Base-by-base conservation (phyloP, 1,284 basidiomycete genomes). In the Malassezia furfur region DNA sequence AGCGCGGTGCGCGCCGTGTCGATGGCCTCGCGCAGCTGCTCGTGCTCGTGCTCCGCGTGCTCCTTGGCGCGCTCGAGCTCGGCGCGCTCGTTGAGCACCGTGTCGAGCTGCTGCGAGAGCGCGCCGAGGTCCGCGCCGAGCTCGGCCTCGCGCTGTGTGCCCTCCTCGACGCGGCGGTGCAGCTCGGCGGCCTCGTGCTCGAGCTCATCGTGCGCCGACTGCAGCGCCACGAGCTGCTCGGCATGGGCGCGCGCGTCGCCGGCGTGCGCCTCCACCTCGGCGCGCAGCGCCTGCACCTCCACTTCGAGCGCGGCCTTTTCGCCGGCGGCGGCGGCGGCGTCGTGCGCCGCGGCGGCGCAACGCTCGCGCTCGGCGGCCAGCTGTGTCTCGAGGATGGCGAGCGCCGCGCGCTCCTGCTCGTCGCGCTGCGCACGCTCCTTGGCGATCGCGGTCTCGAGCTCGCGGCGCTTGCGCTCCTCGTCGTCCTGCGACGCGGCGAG, bases 401-500 rank as follows among this genome's bases (percentile, higher is more conserved):
- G 58, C 2, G 63, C 64, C 48, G 66, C 65, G 7, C 62, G 61
- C 43, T 75, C 72, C 41, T 61, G 61, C 53, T 66, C 60, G 32
- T 74, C 72, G 21, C 72, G 64, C 59, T 68, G 62, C 14, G 69
- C 68, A 3, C 72, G 61, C 59, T 74, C 72, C 11, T 61, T 68
- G 41, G 65, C 62, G 58, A 90, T 77, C 1, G 82, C 79, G 25
- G 96, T 79, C 74, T 98, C 93, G 3, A 85, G 81, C 59, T 94
- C 87, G 75, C 94, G 93, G 73, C 82, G 82, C 30, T 86, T 82
- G 10, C 96, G 80, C 75, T 96, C 93, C 38, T 94, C 90, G 68
- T 98, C 93, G 61, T 84, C 86, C 21, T 90, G 80, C 1, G 93
- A 96, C 1, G 91, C 93, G 15, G 88, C 87, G 11, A 99, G 81